Evolutionary conservation across 2,329 filamentous ascomycete genomes (phyloP), one percentile per base, ranked within the genome.

Genomic region (Ascochyta pisi): DNA sequence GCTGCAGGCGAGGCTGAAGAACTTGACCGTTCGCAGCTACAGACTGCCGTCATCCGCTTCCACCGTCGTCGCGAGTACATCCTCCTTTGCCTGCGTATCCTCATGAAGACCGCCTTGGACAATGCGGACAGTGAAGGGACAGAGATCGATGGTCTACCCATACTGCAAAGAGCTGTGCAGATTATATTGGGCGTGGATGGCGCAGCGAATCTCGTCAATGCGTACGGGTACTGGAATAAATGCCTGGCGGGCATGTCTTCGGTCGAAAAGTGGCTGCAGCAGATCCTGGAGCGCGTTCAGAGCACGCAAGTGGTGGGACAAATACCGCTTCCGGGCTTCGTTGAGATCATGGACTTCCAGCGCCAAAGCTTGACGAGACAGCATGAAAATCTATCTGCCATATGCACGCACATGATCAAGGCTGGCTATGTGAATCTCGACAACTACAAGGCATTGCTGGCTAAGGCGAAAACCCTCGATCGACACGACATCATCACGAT

Each of bases 301-400:
- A 90, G 90, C 50, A 87, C 88, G 8, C 84, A 88, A 27, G 84
- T 96, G 3, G 83, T 97, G 12, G 90, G 90, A 4, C 86, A 90
- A 61, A 80, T 79, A 6, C 82, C 83, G 24, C 77, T 83, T 40
- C 82, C 83, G 9, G 90, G 93, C 62, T 82, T 89, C 53, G 82
- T 89, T 63, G 91, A 96, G 70, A 89, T 89, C 3, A 84, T 96
- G 59, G 88, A 93, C 65, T 90, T 91, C 67, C 91, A 96, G 67
- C 86, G 89, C 40, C 80, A 86, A 63, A 96, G 91, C 68, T 82
- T 99, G 47, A 86, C 89, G 22, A 88, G 91, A 68, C 94, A 99
- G 74, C 96, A 99, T 71, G 94, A 99, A 72, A 86, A 90, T 15
- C 80, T 99, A 15, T 88, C 89, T 12, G 84, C 92, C n/a, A 89